Base-by-base conservation (phyloP, 177 flowering plant species). In the Vitis hybrid region DNA sequence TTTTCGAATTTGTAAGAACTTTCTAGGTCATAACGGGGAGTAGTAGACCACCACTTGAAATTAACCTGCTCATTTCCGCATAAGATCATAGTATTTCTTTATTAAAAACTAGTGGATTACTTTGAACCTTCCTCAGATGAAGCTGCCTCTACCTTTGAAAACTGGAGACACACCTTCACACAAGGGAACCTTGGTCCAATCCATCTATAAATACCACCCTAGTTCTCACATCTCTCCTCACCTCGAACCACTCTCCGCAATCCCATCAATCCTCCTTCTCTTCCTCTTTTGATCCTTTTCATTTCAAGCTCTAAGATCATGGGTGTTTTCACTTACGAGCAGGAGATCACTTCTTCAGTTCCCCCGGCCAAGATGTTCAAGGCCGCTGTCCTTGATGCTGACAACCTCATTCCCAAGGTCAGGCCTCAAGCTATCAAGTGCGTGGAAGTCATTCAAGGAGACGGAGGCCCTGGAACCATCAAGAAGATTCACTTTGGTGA, bases 401-500 rank as follows among this genome's bases (percentile, higher is more conserved):
- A 80, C 66, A 78, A 31, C 67, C 69, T 81, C 65, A 60, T 84
- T 33, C 82, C 85, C 59, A 79, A 78, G 65, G 49, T 79, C 3
- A 3, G 71, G 39, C 85, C 87, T 7, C 75, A 77, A 10, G 74
- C 76, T 10, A 62, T 81, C 31, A 64, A 84, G 72, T 72, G 66
- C 51, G 56, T 74, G 3, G 85, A 79, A 29, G 57, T 51, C 19
- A 1, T 78, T 16, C 69, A 78, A 22, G 86, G 84, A 10, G 78
- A 77, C 56, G 86, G 86, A 3, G 86, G 84, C 2, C 68, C 72
- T 6, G 84, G 84, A 59, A 73, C 77, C 56, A 69, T 79, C 72
- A 74, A 76, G 74, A 14, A 66, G 33, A 33, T 72, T 29, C 56
- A 29, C 29, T 72, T 80, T 31, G 76, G 73, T 2, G 70, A 74